phyloP scores from a whole-genome alignment of 176 grass and related monocot species.

The Oryza nivara region DNA sequence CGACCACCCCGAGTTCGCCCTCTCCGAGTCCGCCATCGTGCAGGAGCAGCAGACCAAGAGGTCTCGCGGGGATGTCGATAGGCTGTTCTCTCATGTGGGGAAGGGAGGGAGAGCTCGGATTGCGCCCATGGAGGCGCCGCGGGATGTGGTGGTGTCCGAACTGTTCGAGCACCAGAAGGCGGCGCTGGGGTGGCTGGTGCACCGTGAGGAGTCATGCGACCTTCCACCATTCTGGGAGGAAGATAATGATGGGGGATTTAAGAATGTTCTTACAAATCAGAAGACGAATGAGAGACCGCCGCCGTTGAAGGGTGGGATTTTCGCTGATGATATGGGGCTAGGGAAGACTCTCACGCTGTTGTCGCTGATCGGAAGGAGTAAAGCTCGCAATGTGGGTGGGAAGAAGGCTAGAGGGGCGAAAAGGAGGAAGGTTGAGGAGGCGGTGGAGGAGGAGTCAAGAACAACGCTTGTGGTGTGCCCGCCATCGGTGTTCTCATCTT shows the following conservation, averaged over 20 bases:
- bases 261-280: slow-evolving; percentile 69
- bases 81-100: slow-evolving; percentile 63
- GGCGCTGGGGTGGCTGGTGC: slow-evolving; percentile 77
- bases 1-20: slow-evolving; percentile 58
- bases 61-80: slow-evolving; percentile 50
- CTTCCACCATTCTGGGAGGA: slow-evolving; percentile 84
- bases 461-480: slow-evolving; percentile 83
- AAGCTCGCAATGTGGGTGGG: slow-evolving; percentile 36
- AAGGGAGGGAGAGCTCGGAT: slow-evolving; percentile 39
- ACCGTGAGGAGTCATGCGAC: slow-evolving; percentile 74
- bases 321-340: slow-evolving; percentile 96
- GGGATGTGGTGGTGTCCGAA: slow-evolving; percentile 60
- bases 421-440: slow-evolving; percentile 55
- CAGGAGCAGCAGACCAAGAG: slow-evolving; percentile 48
- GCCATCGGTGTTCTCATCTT: slow-evolving; percentile 81
- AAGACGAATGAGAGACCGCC: slow-evolving; percentile 47
- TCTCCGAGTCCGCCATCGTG: slow-evolving; percentile 73
- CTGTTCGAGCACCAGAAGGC: slow-evolving; percentile 84
- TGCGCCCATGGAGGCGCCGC: slow-evolving; percentile 62
- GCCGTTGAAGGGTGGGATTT: slow-evolving; percentile 76
- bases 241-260: slow-evolving; percentile 42
- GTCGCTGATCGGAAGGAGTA: slow-evolving; percentile 64
- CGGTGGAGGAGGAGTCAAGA: slow-evolving; percentile 13
- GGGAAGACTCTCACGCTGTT: slow-evolving; percentile 91
- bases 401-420: slow-evolving; percentile 30